phyloP scores from a whole-genome alignment of 73 alveolate genomes.

The Tetrahymena borealis region DNA sequence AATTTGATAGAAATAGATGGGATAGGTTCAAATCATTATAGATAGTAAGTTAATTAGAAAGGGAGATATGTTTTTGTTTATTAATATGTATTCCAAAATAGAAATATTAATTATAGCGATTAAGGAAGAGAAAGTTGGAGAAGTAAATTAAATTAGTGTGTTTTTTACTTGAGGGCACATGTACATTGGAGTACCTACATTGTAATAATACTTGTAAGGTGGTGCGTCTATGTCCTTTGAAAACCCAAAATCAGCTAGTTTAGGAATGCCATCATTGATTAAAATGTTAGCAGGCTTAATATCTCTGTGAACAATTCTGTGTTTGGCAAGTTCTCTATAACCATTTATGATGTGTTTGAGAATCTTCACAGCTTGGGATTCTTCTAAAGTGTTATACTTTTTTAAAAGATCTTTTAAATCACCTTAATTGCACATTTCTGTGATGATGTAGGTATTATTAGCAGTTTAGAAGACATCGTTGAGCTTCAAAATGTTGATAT shows the following conservation, averaged over 20 bases:
- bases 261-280: conserved; percentile 29
- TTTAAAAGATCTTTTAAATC: conserved; percentile 26
- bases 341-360: conserved; percentile 41
- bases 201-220: conserved; percentile 19
- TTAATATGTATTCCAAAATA: too few species aligned
- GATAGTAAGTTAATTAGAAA: not conserved
- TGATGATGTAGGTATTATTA: conserved; percentile 32
- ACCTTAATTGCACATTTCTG: conserved; percentile 40
- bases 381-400: conserved; percentile 7
- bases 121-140: too few species aligned
- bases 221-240: conserved; percentile 27
- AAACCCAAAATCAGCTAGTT: conserved; percentile 41
- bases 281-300: conserved; percentile 35
- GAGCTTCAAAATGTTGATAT: conserved; percentile 16
- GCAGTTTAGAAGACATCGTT: conserved; percentile 17
- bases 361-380: conserved; percentile 28
- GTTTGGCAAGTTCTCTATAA: conserved; percentile 21
- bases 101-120: too few species aligned
- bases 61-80: not conserved
- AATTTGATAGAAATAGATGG: not conserved
- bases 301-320: conserved; percentile 39
- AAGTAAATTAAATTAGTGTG: too few species aligned
- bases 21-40: not conserved
- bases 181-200: conserved; percentile 41
- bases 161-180: conserved; percentile 33